A percentile compares a stretch with the other conserved stretches of the same genome.
phyloP scores from a whole-genome alignment of 2,329 filamentous ascomycete genomes.

The Penicillium sp. region DNA sequence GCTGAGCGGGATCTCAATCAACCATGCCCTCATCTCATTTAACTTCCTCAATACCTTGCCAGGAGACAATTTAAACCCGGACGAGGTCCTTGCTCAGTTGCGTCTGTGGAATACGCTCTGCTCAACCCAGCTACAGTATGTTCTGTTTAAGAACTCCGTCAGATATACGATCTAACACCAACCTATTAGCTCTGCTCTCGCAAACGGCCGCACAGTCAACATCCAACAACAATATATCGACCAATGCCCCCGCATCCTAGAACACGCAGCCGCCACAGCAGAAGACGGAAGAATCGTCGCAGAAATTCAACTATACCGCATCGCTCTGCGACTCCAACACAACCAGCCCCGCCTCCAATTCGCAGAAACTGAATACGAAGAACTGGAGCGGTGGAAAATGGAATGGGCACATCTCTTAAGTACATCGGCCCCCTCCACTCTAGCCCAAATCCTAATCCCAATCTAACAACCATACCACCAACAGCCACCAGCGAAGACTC shows the following conservation, averaged over 20 bases:
- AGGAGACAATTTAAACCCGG: constrained; percentile 25
- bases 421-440: constrained; percentile 11
- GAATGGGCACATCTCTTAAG: constrained; percentile 35
- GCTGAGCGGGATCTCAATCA: constrained; percentile 37
- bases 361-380: constrained; percentile 31
- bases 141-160: background rate
- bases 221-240: constrained; percentile 31
- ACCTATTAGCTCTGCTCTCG: constrained; percentile 27
- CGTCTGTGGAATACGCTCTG: constrained; percentile 37
- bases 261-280: constrained; percentile 29
- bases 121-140: constrained; percentile 35
- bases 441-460: background rate
- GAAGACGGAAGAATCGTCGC: constrained; percentile 34
- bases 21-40: constrained; percentile 31
- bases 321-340: constrained; percentile 29
- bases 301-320: constrained; percentile 34
- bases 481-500: constrained; percentile 29
- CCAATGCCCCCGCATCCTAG: constrained; percentile 31
- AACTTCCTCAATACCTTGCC: constrained; percentile 17
- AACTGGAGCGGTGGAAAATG: constrained; percentile 36
- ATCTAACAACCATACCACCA: background rate
- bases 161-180: constrained; percentile 7
- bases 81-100: constrained; percentile 32
- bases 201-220: constrained; percentile 32
- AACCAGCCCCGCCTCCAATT: constrained; percentile 27